Evolutionary conservation across 2,329 filamentous ascomycete genomes (phyloP).

Genomic region (Xylaria sp.): DNA sequence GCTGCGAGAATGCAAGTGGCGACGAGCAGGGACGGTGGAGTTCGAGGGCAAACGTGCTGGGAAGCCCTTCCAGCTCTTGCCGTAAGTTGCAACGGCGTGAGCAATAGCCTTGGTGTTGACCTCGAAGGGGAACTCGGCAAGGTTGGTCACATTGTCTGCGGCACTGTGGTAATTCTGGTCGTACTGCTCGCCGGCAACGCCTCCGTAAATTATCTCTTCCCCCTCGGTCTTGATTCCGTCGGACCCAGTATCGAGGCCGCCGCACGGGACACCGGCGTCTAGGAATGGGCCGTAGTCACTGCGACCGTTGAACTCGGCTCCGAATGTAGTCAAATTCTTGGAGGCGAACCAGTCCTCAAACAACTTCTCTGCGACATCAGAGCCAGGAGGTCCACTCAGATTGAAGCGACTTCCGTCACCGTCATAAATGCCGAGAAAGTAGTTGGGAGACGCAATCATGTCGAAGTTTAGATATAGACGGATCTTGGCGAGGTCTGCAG

Average conservation of each 20-base stretch:
- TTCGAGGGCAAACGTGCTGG: slow-evolving; percentile 46
- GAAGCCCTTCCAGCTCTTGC: slow-evolving; percentile 58
- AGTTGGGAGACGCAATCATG: slow-evolving; percentile 70
- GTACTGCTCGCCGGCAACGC: slow-evolving; percentile 63
- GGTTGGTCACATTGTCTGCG: slow-evolving; percentile 64
- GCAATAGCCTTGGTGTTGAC: slow-evolving; percentile 67
- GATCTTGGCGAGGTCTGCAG: slow-evolving; percentile 64
- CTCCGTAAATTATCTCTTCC: slow-evolving; percentile 64
- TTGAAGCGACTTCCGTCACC: slow-evolving; percentile 67
- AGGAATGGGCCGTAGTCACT: slow-evolving; percentile 56
- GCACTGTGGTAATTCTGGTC: slow-evolving; percentile 66
- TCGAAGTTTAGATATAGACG: slow-evolving; percentile 72
- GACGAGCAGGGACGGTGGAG: slow-evolving; percentile 13
- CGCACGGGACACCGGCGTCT: slow-evolving; percentile 60
- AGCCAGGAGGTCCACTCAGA: slow-evolving; percentile 64
- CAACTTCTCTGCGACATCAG: slow-evolving; percentile 63
- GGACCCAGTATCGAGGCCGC: slow-evolving; percentile 76
- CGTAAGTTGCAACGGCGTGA: slow-evolving; percentile 63
- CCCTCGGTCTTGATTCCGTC: slow-evolving; percentile 66
- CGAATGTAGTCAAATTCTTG: slow-evolving; percentile 62
- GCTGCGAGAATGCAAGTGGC: slow-evolving; percentile 12
- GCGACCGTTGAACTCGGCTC: slow-evolving; percentile 64
- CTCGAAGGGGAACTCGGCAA: slow-evolving; percentile 64
- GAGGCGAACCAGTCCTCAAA: slow-evolving; percentile 62
- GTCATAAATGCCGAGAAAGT: slow-evolving; percentile 59